Evolutionary conservation across 495 filamentous ascomycete genomes (phyloP), one percentile per base, ranked within the genome.

Genomic region (Melanomma pulvis-pyrius): DNA sequence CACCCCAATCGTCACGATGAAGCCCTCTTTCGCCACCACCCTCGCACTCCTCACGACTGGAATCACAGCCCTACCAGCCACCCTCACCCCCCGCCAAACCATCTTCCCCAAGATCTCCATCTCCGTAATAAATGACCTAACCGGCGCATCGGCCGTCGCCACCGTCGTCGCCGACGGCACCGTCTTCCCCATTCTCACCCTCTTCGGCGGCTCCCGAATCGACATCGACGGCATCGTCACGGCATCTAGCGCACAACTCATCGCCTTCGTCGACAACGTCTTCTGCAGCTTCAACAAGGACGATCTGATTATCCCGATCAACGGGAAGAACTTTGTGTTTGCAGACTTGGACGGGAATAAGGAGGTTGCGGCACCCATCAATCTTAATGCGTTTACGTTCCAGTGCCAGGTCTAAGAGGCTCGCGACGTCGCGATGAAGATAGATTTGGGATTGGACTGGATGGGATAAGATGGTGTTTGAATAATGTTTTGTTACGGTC

Each of bases 1-100:
- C 12, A 17, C n/a, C n/a, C n/a, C n/a, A 57, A 49, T 44, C 4
- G 50, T 36, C 61, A 58, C 49, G 24, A 65, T 65, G 61, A 65
- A 65, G 61, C 7, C 36, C 39, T 26, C 41, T 26, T 47, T 44
- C 39, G 41, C 61, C 21, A 24, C 54, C 39, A 58, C 29, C 29
- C 22, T 39, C 4, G 61, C 61, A 1, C 11, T 26, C 11, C 48
- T 53, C 9, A n/a, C n/a, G n/a, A n/a, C n/a, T n/a, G n/a, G n/a
- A n/a, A n/a, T n/a, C n/a, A n/a, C n/a, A n/a, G n/a, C n/a, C n/a
- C n/a, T n/a, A n/a, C n/a, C n/a, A n/a, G 21, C 21, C 41, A 25
- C 17, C 8, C 22, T 12, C 24, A 6, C 28, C 2, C 1, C 26
- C 44, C 41, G 36, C 24, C 29, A 57, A 25, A 34, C 21, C 9